Evolutionary conservation across 179 eudicot species (phyloP).

Genomic region (Silene noctiflora): DNA sequence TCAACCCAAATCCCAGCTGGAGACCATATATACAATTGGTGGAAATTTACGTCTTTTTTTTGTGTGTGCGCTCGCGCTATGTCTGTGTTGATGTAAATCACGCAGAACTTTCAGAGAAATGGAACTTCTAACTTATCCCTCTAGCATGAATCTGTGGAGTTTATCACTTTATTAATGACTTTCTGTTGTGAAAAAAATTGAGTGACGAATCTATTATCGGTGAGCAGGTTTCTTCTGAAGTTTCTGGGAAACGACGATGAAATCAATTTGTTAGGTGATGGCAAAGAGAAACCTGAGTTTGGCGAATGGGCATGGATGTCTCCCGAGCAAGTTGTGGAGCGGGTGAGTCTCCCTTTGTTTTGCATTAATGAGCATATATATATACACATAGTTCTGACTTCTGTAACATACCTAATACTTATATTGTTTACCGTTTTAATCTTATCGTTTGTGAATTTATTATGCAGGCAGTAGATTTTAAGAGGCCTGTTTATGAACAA

Average conservation of each 20-base stretch:
- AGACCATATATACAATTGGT: too few species aligned
- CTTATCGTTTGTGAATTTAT: conserved; percentile 6
- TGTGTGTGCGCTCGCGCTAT: background rate
- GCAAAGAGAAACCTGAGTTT: conserved; percentile 89
- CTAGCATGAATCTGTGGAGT: background rate
- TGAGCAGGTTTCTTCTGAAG: conserved; percentile 69
- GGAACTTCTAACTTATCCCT: too few species aligned
- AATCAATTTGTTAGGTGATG: conserved; percentile 83
- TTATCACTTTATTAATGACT: background rate
- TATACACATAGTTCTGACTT: too few species aligned
- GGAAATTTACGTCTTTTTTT: too few species aligned
- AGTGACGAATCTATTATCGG: background rate
- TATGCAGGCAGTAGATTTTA: conserved; percentile 86
- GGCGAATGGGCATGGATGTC: conserved; percentile 94
- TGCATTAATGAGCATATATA: too few species aligned
- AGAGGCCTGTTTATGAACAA: conserved; percentile 78
- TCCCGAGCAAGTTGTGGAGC: conserved; percentile 69
- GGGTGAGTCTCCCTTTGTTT: conserved; percentile 35
- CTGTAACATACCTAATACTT: too few species aligned
- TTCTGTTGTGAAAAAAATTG: background rate
- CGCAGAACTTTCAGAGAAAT: too few species aligned
- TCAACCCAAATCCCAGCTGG: background rate
- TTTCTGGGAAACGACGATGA: conserved; percentile 76
- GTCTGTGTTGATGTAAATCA: background rate
- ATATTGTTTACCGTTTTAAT: background rate